These are phyloP conservation scores for Russula foetens DNA, from an alignment of 768 basidiomycete genomes.

Conservation along the genomic window DNA sequence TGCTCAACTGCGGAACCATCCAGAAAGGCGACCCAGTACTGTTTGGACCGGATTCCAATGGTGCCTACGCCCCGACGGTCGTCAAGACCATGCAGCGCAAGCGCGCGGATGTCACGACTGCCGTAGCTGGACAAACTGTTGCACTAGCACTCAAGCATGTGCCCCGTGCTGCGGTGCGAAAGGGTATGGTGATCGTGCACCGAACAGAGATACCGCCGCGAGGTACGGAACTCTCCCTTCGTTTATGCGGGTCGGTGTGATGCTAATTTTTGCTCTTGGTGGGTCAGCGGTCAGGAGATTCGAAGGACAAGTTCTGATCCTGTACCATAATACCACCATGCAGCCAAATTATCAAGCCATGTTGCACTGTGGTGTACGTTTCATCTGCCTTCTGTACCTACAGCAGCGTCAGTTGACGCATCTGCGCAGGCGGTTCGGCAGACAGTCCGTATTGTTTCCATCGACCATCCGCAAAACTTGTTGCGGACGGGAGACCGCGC, in stretches of 20 bases:
- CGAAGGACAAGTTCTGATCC: constrained; percentile 87
- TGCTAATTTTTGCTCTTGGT: not conserved
- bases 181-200: constrained; percentile 90
- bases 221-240: constrained; percentile 36
- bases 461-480: constrained; percentile 85
- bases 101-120: constrained; percentile 69
- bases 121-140: constrained; percentile 95
- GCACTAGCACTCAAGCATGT: constrained; percentile 89
- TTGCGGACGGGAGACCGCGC: constrained; percentile 93
- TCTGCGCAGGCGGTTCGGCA: constrained; percentile 71
- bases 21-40: constrained; percentile 77
- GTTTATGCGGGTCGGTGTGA: not conserved
- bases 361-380: constrained; percentile 81
- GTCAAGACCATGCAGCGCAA: constrained; percentile 95
- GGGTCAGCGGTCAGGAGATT: constrained; percentile 67
- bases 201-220: constrained; percentile 71
- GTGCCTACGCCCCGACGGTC: constrained; percentile 70
- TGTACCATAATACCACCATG: constrained; percentile 91
- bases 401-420: constrained; percentile 11
- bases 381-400: not conserved
- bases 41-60: constrained; percentile 89
- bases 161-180: constrained; percentile 69
- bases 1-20: constrained; percentile 65
- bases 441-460: constrained; percentile 83
- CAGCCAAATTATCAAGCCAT: constrained; percentile 94